phyloP scores from a whole-genome alignment of 257 asterid species.

The Ajuga chamaepitys region DNA sequence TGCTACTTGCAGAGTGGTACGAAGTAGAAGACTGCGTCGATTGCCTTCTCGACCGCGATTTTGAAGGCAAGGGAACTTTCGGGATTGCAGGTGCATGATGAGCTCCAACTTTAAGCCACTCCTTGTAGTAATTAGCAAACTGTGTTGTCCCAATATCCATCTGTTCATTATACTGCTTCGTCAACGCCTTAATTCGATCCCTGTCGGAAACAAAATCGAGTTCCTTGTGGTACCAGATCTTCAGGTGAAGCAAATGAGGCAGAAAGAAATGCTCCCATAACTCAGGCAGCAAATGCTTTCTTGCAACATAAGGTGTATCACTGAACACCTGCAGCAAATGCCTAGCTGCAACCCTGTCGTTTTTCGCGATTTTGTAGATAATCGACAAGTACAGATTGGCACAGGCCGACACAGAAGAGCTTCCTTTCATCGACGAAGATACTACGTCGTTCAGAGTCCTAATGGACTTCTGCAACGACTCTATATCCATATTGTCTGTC shows the following conservation, averaged over 20 bases:
- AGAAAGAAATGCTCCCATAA: constrained; percentile 83
- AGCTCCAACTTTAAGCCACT: constrained; percentile 74
- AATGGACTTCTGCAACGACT: constrained; percentile 41
- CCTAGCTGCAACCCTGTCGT: constrained; percentile 50
- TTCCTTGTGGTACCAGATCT: constrained; percentile 66
- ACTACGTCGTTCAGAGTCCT: constrained; percentile 38
- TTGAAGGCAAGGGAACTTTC: constrained; percentile 53
- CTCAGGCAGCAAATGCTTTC: constrained; percentile 66
- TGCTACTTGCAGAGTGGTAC: constrained; percentile 28
- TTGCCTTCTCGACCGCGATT: constrained; percentile 41
- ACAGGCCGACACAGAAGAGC: constrained; percentile 51
- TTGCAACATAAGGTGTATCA: constrained; percentile 54
- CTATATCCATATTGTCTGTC: constrained; percentile 31
- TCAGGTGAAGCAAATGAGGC: constrained; percentile 80
- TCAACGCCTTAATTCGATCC: constrained; percentile 38
- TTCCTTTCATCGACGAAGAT: constrained; percentile 24
- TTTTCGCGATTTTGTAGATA: constrained; percentile 47
- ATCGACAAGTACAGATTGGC: constrained; percentile 62
- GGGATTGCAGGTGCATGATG: constrained; percentile 61
- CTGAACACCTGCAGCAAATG: constrained; percentile 53
- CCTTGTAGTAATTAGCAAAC: constrained; percentile 61
- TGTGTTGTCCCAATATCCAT: constrained; percentile 61
- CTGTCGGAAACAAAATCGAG: constrained; percentile 33
- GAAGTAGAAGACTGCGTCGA: constrained; percentile 43
- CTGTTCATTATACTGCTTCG: constrained; percentile 35